Percentiles rank a stretch among this genome's conserved stretches.
phyloP scores from a whole-genome alignment of 202 grass and related monocot genomes.

The Zizania palustris region DNA sequence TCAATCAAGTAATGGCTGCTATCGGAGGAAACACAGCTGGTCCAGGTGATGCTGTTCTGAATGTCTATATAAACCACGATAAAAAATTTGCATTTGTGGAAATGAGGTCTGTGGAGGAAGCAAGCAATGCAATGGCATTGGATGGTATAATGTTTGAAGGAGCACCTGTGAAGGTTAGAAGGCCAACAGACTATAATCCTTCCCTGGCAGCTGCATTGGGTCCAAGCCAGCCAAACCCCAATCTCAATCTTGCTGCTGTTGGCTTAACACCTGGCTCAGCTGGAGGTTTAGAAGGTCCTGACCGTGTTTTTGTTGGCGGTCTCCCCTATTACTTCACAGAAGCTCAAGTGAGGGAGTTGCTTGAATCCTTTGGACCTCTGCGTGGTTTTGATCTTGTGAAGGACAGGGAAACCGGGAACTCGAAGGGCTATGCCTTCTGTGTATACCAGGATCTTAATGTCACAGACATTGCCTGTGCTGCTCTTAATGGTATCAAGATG shows the following conservation, averaged over 20 bases:
- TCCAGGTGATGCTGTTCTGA: conserved; percentile 98
- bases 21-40: conserved; percentile 96
- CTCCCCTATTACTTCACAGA: conserved; percentile 98
- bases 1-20: conserved; percentile 94
- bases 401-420: conserved; percentile 96
- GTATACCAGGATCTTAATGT: conserved; percentile 92
- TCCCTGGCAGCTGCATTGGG: conserved; percentile 92
- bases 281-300: conserved; percentile 92
- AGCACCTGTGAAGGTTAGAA: conserved; percentile 90
- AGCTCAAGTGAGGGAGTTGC: conserved; percentile 89
- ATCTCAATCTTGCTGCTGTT: conserved; percentile 94
- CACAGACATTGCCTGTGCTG: conserved; percentile 94
- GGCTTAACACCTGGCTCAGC: conserved; percentile 87
- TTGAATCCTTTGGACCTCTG: conserved; percentile 86
- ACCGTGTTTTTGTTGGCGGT: conserved; percentile 92
- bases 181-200: conserved; percentile 93
- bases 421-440: conserved; percentile 98
- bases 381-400: conserved; percentile 97
- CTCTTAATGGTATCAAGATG: conserved; percentile 99
- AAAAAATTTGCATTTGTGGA: conserved; percentile 99
- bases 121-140: conserved; percentile 98
- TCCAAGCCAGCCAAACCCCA: conserved; percentile 88
- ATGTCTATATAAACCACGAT: conserved; percentile 99
- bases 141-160: conserved; percentile 98
- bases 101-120: conserved; percentile 99